Evolutionary conservation across 192 early-diverging fungal genomes (phyloP).

Genomic region (Backusella tuberculispora): DNA sequence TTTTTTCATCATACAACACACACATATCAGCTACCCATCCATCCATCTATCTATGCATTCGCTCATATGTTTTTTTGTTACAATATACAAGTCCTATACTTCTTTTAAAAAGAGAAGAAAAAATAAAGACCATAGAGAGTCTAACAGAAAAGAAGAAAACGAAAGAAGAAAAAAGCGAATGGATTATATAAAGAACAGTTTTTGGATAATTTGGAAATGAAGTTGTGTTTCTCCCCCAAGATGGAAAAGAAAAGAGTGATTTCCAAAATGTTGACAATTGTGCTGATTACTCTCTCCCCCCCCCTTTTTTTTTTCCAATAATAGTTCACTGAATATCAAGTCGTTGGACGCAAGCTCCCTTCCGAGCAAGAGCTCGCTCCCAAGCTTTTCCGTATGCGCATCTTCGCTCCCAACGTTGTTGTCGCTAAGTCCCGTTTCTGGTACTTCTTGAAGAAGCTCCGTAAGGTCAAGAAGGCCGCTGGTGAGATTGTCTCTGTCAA

Average conservation of each 20-base stretch:
- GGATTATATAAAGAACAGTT: neutral
- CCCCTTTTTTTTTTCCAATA: no score
- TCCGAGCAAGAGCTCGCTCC: constrained; percentile 90
- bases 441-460: constrained; percentile 99
- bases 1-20: no score
- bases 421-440: constrained; percentile 99
- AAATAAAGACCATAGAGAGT: no score
- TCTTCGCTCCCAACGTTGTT: constrained; percentile 98
- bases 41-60: no score
- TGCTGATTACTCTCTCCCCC: no score
- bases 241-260: neutral
- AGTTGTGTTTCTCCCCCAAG: neutral
- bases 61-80: neutral
- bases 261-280: neutral
- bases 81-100: neutral
- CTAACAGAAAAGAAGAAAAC: no score
- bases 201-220: constrained; percentile 8
- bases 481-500: constrained; percentile 99
- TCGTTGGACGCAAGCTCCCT: constrained; percentile 95
- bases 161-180: no score
- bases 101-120: neutral
- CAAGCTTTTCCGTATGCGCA: constrained; percentile 97
- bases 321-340: constrained; percentile 53
- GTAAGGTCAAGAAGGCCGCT: constrained; percentile 99
- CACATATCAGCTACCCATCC: no score